phyloP scores from a whole-genome alignment of 73 alveolate genomes.

The Paramecium octaurelia region DNA sequence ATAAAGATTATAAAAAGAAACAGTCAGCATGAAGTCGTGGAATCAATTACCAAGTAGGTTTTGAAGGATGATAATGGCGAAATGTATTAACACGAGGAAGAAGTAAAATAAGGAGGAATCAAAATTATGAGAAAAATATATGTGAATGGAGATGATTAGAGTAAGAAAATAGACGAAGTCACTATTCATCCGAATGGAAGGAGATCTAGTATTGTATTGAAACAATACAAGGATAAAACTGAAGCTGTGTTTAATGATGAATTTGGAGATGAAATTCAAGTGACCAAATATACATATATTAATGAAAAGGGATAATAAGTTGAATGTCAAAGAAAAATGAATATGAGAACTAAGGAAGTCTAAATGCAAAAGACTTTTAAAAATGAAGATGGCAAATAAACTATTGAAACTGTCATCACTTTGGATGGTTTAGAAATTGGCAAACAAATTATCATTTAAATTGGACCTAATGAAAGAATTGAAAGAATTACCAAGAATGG shows the following conservation, averaged over 20 bases:
- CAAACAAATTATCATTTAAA: not conserved
- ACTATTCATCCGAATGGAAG: not conserved
- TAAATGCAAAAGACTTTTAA: not conserved
- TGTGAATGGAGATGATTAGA: not conserved
- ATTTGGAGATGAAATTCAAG: slow-evolving; percentile 34
- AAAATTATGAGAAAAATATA: slow-evolving; percentile 14
- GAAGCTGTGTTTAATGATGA: slow-evolving; percentile 4
- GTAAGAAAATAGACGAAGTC: not conserved
- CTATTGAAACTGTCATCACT: not conserved
- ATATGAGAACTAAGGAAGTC: slow-evolving; percentile 21
- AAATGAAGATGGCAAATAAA: slow-evolving; percentile 26
- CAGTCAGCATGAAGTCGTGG: not conserved
- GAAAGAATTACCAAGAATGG: slow-evolving; percentile 22
- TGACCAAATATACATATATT: slow-evolving; percentile 7
- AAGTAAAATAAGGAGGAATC: not conserved
- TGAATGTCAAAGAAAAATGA: not conserved
- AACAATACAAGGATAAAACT: not conserved
- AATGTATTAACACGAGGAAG: slow-evolving; percentile 24
- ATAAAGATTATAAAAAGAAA: not conserved
- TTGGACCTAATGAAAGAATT: slow-evolving; percentile 9
- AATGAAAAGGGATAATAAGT: slow-evolving; percentile 28
- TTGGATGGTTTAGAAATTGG: slow-evolving; percentile 15
- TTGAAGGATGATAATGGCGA: slow-evolving; percentile 34
- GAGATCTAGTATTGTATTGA: not conserved
- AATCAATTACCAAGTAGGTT: not conserved